phyloP scores from a whole-genome alignment of 345 rosid species.

The Populus davidiana region DNA sequence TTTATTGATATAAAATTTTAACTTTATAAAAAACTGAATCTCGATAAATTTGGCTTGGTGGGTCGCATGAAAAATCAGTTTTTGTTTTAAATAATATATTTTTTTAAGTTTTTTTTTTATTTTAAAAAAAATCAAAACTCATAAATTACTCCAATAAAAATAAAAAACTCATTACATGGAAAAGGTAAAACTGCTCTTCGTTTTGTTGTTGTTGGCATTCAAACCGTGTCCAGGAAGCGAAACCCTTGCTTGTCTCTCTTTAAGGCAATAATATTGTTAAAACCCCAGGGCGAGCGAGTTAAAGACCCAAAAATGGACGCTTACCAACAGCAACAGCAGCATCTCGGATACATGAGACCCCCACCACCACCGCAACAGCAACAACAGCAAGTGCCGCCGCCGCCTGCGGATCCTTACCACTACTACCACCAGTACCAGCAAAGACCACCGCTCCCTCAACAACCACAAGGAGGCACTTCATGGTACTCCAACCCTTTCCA shows the following conservation, averaged over 20 bases:
- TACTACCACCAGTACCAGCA: conserved; percentile 21
- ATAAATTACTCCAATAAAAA: no score
- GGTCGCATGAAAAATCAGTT: no score
- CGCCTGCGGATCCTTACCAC: conserved; percentile 44
- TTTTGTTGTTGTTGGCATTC: neutral
- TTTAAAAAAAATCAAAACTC: no score
- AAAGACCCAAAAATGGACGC: conserved; percentile 44
- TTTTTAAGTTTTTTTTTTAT: no score
- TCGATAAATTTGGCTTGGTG: no score
- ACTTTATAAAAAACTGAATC: no score
- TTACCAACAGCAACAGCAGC: conserved; percentile 53
- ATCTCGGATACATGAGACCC: conserved; percentile 44
- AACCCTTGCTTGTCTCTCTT: neutral
- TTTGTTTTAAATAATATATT: no score
- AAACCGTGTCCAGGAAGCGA: neutral
- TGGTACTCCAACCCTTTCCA: conserved; percentile 20
- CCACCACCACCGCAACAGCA: conserved; percentile 34
- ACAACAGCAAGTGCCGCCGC: conserved; percentile 25
- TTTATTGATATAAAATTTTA: no score
- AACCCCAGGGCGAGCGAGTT: neutral
- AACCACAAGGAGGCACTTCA: conserved; percentile 15
- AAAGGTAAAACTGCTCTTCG: neutral
- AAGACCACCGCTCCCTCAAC: conserved; percentile 21
- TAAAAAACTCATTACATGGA: neutral
- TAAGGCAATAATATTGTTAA: neutral